Conservation (phyloP, 371 early-diverging fungal genomes). For the Syncephalastrum racemosum region DNA sequence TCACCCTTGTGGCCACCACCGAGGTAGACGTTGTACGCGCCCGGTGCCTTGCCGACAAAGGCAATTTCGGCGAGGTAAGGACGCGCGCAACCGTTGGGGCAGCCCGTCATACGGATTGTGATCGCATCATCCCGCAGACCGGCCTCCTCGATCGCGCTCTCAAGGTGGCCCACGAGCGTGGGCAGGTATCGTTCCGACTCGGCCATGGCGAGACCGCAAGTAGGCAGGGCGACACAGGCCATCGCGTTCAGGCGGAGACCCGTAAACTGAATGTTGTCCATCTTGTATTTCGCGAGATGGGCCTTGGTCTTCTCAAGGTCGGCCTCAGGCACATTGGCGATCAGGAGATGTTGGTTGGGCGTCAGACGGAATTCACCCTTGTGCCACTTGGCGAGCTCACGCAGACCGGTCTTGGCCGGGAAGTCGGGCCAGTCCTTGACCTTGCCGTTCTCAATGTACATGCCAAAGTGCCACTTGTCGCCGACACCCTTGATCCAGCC, state of each 20-base stretch:
- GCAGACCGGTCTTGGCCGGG: conserved; percentile 77
- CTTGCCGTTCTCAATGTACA: conserved; percentile 91
- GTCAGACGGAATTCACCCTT: conserved; percentile 84
- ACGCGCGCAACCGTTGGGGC: conserved; percentile 94
- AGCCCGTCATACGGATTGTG: conserved; percentile 95
- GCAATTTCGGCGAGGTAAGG: conserved; percentile 94
- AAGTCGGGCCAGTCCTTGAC: conserved; percentile 83
- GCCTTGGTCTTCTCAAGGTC: conserved; percentile 72
- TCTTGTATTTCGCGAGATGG: conserved; percentile 73
- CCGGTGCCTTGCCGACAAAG: conserved; percentile 93
- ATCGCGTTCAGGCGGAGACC: conserved; percentile 86
- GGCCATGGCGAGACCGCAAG: conserved; percentile 94
- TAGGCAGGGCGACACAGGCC: conserved; percentile 95
- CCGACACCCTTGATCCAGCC: conserved; percentile 81
- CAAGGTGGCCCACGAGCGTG: conserved; percentile 74
- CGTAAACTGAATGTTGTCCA: conserved; percentile 78
- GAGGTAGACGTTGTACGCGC: conserved; percentile 92
- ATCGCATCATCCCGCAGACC: conserved; percentile 87
- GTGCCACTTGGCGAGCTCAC: conserved; percentile 77
- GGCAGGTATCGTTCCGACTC: conserved; percentile 95
- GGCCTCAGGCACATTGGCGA: conserved; percentile 73
- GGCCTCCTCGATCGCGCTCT: conserved; percentile 72
- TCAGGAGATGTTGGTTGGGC: conserved; percentile 88
- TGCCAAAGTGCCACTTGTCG: conserved; percentile 82
- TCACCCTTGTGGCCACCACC: conserved; percentile 89